These are phyloP conservation scores for Kernera saxatilis DNA, from an alignment of 345 rosid species.

Conservation along the genomic window DNA sequence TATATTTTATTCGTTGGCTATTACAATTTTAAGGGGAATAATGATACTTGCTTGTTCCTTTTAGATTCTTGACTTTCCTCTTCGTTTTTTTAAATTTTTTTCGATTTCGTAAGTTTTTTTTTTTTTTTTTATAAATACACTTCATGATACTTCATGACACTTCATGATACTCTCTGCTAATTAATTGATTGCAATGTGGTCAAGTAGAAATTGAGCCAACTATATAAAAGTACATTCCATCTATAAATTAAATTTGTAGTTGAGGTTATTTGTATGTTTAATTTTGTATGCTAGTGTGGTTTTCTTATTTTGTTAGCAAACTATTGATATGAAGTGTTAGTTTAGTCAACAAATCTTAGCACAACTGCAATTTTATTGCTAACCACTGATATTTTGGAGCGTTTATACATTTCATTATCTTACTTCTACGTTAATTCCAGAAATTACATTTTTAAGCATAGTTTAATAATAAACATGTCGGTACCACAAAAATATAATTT, in stretches of 20 bases:
- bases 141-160: too few species aligned
- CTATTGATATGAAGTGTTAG: not conserved
- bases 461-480: not conserved
- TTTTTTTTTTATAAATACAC: too few species aligned
- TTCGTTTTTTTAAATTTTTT: not conserved
- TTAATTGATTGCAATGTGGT: not conserved
- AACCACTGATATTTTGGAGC: not conserved
- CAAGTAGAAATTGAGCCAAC: not conserved
- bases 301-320: not conserved
- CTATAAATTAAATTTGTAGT: not conserved
- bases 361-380: not conserved
- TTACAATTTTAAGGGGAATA: not conserved
- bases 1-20: conserved; percentile 8
- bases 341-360: not conserved
- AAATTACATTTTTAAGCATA: not conserved
- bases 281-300: not conserved
- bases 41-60: not conserved
- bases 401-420: not conserved
- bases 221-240: not conserved
- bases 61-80: not conserved
- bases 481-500: not conserved
- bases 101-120: not conserved
- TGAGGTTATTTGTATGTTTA: not conserved
- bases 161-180: too few species aligned
- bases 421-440: not conserved